These are phyloP conservation scores for Sporothrix curviconia DNA, from an alignment of 2,329 filamentous ascomycete genomes.

Conservation along the genomic window DNA sequence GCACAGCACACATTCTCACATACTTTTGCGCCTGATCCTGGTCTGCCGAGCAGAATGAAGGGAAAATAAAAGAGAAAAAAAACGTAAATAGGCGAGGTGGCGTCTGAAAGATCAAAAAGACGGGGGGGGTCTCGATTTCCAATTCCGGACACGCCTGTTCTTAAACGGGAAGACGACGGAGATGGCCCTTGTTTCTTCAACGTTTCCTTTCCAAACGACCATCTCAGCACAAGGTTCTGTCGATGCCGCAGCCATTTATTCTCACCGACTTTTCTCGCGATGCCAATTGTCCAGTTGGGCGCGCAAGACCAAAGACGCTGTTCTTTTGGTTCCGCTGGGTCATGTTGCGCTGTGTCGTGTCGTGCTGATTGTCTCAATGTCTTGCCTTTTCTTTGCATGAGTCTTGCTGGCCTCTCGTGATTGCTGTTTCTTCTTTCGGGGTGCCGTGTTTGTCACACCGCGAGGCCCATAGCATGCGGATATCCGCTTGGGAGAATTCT, in stretches of 20 bases:
- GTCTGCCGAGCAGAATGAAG: not conserved
- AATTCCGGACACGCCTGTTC: not conserved
- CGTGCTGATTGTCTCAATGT: not conserved
- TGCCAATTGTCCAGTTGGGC: no score
- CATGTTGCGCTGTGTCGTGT: not conserved
- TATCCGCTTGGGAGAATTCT: not conserved
- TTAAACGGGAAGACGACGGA: not conserved
- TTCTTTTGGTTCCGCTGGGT: not conserved
- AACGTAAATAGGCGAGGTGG: not conserved
- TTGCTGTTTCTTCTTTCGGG: not conserved
- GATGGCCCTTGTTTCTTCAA: no score
- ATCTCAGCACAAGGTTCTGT: no score
- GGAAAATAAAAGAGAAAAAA: not conserved
- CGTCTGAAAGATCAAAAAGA: not conserved
- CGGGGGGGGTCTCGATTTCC: not conserved
- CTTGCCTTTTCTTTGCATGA: not conserved
- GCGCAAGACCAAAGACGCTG: not conserved
- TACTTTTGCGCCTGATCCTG: not conserved
- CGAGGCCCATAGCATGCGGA: not conserved
- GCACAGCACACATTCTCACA: not conserved
- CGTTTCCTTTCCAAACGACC: no score
- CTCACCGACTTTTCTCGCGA: not conserved
- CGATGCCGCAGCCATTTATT: not conserved
- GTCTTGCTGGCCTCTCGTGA: not conserved
- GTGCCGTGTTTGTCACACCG: not conserved